Percentiles rank a stretch among this genome's conserved stretches.
These are phyloP conservation scores for Linderniella brevidens DNA, from an alignment of 257 asterid genomes.

Conservation along the genomic window DNA sequence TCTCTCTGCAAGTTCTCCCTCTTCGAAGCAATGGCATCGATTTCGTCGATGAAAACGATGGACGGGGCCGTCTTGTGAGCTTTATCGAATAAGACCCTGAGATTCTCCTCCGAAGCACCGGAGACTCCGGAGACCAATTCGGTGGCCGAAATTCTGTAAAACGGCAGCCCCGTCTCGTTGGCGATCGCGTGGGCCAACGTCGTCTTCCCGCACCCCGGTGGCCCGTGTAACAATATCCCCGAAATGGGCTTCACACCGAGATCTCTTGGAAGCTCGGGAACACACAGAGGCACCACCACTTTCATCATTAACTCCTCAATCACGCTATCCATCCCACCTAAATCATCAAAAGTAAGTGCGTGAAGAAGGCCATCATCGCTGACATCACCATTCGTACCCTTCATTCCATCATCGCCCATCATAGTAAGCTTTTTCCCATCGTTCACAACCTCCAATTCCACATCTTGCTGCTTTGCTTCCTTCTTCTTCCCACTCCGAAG, in stretches of 20 bases:
- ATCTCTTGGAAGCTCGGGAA: conserved; percentile 37
- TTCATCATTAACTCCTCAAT: conserved; percentile 62
- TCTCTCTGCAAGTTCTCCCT: conserved; percentile 69
- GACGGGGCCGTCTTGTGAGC: conserved; percentile 84
- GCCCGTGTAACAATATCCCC: conserved; percentile 80
- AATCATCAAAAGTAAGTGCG: conserved; percentile 52
- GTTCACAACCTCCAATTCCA: conserved; percentile 27
- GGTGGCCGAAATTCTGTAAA: conserved; percentile 73
- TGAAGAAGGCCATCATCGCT: conserved; percentile 11
- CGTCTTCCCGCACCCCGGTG: conserved; percentile 97
- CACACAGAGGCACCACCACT: conserved; percentile 54
- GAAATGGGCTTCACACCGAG: conserved; percentile 62
- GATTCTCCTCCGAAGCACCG: conserved; percentile 88
- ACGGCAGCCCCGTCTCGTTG: conserved; percentile 70
- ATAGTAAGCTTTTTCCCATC: conserved; percentile 11
- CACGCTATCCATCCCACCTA: conserved; percentile 63
- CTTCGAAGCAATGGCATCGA: conserved; percentile 85
- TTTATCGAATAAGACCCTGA: conserved; percentile 57
- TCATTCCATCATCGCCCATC: conserved; percentile 6
- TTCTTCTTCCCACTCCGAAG: conserved; percentile 14
- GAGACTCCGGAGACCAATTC: conserved; percentile 89
- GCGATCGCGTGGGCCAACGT: conserved; percentile 92
- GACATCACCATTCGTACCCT: conserved; percentile 1
- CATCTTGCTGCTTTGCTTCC: conserved; percentile 10
- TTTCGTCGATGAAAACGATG: conserved; percentile 88